Evolutionary conservation across 805 yeast genomes (phyloP), one percentile per base, ranked within the genome.

Genomic region (Wickerhamomyces chaumierensis): DNA sequence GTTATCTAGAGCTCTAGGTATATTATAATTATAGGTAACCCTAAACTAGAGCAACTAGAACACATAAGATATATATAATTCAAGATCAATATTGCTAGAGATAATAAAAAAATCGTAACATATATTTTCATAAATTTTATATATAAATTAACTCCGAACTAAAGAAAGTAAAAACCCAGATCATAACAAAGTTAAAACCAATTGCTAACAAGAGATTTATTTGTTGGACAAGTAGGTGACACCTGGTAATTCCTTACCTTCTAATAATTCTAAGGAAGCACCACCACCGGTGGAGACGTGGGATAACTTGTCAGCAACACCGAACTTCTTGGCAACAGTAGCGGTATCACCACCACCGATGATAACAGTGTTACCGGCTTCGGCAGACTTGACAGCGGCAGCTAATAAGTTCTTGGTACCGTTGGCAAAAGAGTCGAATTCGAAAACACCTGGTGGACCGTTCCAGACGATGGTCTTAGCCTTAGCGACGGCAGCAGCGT

Each of bases 251-350:
- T 74, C 92, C 79, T 92, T 92, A 71, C 98, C 98, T 75, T 92
- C 98, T 62, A 92, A 79, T 62, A 92, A 81, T 72, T 92, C 98
- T 63, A 92, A 78, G 48, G 97, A 90, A 53, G 98, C 98, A 76
- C 98, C 98, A 71, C 98, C 98, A 71, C 98, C 98, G 48, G 98
- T 92, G 53, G 97, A 90, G 52, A 92, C 96, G 68, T 92, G 98
- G 39, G 96, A 86, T 58, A 92, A 77, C 75, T 92, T 85, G 63
- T 85, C 95, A 55, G 85, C 88, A 51, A 81, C 96, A 63, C 96
- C 96, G 69, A 71, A 92, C 75, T 92, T 92, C 86, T 90, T 90
- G 60, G 96, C 96, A 53, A 88, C 92, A 51, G 98, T 92, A 54
- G 98, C 98, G 57, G 98, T 92, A 70, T 92, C 98, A 77, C 98